Conservation (phyloP, 2,329 filamentous ascomycete genomes). For the Aspergillus sp. region DNA sequence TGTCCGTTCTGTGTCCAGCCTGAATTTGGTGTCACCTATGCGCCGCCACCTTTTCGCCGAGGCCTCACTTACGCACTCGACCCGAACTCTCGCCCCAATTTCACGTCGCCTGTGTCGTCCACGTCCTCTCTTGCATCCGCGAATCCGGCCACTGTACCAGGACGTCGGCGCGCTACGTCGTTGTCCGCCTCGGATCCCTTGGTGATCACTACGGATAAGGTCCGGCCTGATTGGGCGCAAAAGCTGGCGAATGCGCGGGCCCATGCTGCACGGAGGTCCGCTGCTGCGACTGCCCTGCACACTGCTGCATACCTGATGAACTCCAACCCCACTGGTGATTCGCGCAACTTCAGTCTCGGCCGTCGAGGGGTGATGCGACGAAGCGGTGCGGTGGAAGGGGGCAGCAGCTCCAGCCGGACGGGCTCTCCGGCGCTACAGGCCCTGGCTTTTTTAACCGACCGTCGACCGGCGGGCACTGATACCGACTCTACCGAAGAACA, state of each 20-base stretch:
- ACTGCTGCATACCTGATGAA: conserved; percentile 91
- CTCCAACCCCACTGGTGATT: conserved; percentile 44
- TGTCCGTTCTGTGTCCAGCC: conserved; percentile 95
- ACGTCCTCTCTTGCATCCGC: conserved; percentile 72
- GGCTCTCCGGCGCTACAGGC: conserved; percentile 43
- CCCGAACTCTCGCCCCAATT: conserved; percentile 48
- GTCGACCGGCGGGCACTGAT: conserved; percentile 34
- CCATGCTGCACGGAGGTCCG: conserved; percentile 80
- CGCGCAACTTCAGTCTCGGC: conserved; percentile 54
- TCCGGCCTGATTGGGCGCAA: conserved; percentile 90
- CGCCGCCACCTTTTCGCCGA: conserved; percentile 81
- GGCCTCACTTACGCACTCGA: conserved; percentile 69
- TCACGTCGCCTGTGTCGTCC: conserved; percentile 76
- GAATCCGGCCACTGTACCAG: conserved; percentile 33
- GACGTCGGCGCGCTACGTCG: conserved; percentile 61
- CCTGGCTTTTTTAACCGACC: conserved; percentile 47
- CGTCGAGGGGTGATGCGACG: conserved; percentile 51
- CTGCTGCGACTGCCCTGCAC: conserved; percentile 89
- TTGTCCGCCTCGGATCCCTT: conserved; percentile 79
- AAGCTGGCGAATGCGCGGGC: conserved; percentile 83
- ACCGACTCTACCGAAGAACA: conserved; percentile 36
- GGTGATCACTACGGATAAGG: conserved; percentile 87
- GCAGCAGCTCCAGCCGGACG: conserved; percentile 32
- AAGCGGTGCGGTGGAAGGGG: conserved; percentile 32
- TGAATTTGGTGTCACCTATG: conserved; percentile 95